Evolutionary conservation across 176 grass and related monocot species (phyloP).

Genomic region (Oryza brachyantha): DNA sequence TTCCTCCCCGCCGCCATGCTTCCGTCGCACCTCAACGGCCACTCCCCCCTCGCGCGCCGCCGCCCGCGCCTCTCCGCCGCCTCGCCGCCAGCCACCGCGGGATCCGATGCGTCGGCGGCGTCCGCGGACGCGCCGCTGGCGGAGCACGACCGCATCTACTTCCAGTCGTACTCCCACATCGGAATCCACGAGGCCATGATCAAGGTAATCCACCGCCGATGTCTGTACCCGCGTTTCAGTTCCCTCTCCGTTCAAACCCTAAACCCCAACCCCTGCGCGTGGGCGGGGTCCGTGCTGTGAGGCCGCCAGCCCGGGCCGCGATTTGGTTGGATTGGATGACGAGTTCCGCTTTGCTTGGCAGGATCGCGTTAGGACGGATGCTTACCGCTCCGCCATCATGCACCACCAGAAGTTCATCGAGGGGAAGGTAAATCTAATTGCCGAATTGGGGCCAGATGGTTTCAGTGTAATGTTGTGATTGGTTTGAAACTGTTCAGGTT

Average conservation of each 20-base stretch:
- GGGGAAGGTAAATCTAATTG: slow-evolving; percentile 61
- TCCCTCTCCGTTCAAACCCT: neutral
- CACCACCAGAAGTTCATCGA: slow-evolving; percentile 79
- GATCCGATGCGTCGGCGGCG: slow-evolving; percentile 4
- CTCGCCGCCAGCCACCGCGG: slow-evolving; percentile 13
- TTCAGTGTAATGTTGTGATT: neutral
- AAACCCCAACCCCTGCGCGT: slow-evolving; percentile 23
- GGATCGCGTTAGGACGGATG: slow-evolving; percentile 81
- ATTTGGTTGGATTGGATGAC: neutral
- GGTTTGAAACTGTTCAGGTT: slow-evolving; percentile 45
- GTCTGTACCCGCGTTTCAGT: neutral
- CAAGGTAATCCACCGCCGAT: slow-evolving; percentile 39
- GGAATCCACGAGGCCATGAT: slow-evolving; percentile 87
- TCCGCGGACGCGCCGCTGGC: slow-evolving; percentile 26
- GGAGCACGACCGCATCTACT: slow-evolving; percentile 68
- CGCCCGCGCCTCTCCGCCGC: slow-evolving; percentile 40
- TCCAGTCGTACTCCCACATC: slow-evolving; percentile 80
- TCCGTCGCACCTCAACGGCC: slow-evolving; percentile 59
- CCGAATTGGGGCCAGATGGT: neutral
- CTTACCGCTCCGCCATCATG: slow-evolving; percentile 67
- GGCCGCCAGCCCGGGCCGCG: neutral
- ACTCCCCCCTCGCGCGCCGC: slow-evolving; percentile 43
- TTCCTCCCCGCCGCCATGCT: slow-evolving; percentile 44
- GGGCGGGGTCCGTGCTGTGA: neutral
- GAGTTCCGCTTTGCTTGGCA: slow-evolving; percentile 21